A percentile compares a stretch with the other conserved stretches of the same genome.
Evolutionary conservation across 2,329 filamentous ascomycete genomes (phyloP).

Genomic region (Curvularia verruculosa): DNA sequence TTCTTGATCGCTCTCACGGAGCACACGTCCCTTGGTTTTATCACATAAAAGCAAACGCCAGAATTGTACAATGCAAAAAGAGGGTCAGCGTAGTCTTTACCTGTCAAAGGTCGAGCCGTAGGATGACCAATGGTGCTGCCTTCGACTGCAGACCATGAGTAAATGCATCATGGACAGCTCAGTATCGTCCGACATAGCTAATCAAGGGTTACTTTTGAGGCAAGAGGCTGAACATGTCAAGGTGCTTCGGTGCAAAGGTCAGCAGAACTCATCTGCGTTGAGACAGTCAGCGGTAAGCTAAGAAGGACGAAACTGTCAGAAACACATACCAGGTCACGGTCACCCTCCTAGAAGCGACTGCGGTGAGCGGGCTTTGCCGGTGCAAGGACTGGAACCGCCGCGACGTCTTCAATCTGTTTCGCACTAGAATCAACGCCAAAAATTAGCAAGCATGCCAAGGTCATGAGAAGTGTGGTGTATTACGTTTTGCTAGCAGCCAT

Average conservation of each 20-base stretch:
- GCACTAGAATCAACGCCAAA: constrained; percentile 15
- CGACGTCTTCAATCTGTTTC: constrained; percentile 17
- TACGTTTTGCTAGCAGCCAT: constrained; percentile 37
- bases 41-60: background rate
- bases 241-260: constrained; percentile 3
- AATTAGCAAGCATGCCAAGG: constrained; percentile 17
- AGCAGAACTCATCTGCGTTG: constrained; percentile 13
- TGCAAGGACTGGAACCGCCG: constrained; percentile 5
- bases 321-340: constrained; percentile 11
- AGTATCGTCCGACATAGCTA: background rate
- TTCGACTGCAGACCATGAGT: background rate
- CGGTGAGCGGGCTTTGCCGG: constrained; percentile 21
- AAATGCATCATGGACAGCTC: background rate
- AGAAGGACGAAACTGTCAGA: background rate
- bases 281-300: constrained; percentile 3
- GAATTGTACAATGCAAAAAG: constrained; percentile 5
- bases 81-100: constrained; percentile 5
- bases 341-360: constrained; percentile 22
- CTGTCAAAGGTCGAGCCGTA: background rate
- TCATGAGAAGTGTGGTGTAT: constrained; percentile 33
- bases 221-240: constrained; percentile 1
- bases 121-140: background rate
- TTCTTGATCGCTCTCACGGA: background rate
- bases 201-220: constrained; percentile 12
- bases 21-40: background rate